phyloP scores from a whole-genome alignment of 2,329 filamentous ascomycete genomes.

The Tolypocladium ophioglossoides region DNA sequence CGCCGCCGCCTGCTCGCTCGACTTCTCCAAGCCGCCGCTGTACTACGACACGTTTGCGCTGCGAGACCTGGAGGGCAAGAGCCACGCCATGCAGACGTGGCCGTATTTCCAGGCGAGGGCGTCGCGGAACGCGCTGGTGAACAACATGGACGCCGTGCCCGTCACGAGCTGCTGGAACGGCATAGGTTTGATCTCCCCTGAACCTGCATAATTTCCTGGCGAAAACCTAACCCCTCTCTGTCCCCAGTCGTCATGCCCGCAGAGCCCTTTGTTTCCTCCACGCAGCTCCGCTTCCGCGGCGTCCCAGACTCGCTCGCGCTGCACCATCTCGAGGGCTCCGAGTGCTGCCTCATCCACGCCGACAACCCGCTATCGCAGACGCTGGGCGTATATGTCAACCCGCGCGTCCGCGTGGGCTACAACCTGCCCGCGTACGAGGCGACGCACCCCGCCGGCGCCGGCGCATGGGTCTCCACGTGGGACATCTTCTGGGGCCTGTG shows the following conservation, averaged over 20 bases:
- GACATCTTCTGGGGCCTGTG: slow-evolving; percentile 45
- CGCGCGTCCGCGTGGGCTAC: slow-evolving; percentile 58
- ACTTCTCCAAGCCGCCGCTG: slow-evolving; percentile 41
- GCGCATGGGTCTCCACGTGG: slow-evolving; percentile 34
- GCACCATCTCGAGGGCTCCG: slow-evolving; percentile 61
- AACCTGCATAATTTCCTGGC: no score
- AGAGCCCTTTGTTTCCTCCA: slow-evolving; percentile 39
- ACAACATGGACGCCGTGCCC: slow-evolving; percentile 32
- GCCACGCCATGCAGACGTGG: slow-evolving; percentile 43
- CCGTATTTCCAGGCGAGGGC: slow-evolving; percentile 43
- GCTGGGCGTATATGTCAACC: slow-evolving; percentile 56
- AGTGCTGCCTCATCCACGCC: slow-evolving; percentile 68
- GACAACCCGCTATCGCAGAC: slow-evolving; percentile 50
- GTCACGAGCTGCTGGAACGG: slow-evolving; percentile 36
- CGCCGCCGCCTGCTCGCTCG: slow-evolving; percentile 51
- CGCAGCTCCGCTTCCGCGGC: slow-evolving; percentile 48
- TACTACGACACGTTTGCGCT: slow-evolving; percentile 56
- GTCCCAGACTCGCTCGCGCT: slow-evolving; percentile 50
- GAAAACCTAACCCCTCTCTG: not conserved
- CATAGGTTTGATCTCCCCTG: slow-evolving; percentile 20
- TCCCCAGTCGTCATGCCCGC: slow-evolving; percentile 37
- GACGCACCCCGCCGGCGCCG: slow-evolving; percentile 25
- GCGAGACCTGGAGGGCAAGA: slow-evolving; percentile 39
- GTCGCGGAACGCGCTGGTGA: slow-evolving; percentile 44
- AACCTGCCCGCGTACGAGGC: slow-evolving; percentile 39